These are phyloP conservation scores for Mercurialis annua DNA, from an alignment of 345 rosid genomes.

Conservation along the genomic window DNA sequence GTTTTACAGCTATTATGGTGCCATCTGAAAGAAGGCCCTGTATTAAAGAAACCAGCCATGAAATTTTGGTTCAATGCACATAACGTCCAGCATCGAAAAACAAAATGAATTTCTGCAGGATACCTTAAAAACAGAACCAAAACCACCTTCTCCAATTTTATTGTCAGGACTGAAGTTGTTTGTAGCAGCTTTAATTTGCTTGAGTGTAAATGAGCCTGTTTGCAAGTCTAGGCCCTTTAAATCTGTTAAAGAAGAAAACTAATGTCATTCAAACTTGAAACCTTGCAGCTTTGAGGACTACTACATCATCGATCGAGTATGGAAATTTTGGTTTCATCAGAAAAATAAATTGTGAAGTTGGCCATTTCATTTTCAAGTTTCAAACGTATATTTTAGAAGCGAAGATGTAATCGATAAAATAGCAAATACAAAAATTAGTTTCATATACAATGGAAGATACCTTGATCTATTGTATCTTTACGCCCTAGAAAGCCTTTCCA, in stretches of 20 bases:
- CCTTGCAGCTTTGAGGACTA: background rate
- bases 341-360: background rate
- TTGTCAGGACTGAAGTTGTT: slow-evolving; percentile 26
- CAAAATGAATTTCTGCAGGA: background rate
- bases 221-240: slow-evolving; percentile 23
- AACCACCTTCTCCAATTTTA: slow-evolving; percentile 43
- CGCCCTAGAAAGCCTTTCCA: slow-evolving; percentile 5
- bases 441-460: background rate
- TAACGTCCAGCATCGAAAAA: background rate
- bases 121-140: slow-evolving; percentile 38
- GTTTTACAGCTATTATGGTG: slow-evolving; percentile 13
- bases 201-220: slow-evolving; percentile 15
- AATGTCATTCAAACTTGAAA: background rate
- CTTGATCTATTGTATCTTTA: slow-evolving; percentile 4
- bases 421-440: background rate
- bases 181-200: slow-evolving; percentile 25
- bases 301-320: background rate
- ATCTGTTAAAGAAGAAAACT: slow-evolving; percentile 8
- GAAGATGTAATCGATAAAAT: background rate
- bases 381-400: background rate
- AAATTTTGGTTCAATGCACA: background rate
- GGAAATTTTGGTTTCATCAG: background rate
- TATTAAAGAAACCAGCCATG: background rate
- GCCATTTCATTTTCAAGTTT: background rate
- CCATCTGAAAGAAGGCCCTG: slow-evolving; percentile 21